A percentile compares a stretch with the other conserved stretches of the same genome.
Evolutionary conservation across 257 asterid genomes (phyloP).

Genomic region (Eustoma russellianum): DNA sequence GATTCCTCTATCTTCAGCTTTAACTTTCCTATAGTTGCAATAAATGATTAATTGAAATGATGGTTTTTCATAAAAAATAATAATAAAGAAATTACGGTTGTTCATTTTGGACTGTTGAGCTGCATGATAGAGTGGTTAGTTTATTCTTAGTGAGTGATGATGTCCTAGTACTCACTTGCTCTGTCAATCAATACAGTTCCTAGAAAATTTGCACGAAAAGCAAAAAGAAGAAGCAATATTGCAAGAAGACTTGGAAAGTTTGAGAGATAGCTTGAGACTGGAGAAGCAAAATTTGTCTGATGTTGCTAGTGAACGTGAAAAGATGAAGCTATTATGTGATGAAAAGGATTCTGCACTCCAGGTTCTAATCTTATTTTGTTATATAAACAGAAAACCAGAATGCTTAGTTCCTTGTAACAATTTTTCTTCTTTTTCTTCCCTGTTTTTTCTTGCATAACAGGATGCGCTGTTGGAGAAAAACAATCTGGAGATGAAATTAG

Average conservation of each 20-base stretch:
- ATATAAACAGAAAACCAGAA: not conserved
- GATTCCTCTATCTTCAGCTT: no score
- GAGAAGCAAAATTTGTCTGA: conserved; percentile 63
- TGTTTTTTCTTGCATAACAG: conserved; percentile 33
- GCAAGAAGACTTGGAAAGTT: conserved; percentile 57
- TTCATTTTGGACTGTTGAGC: no score
- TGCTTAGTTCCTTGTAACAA: conserved; percentile 20
- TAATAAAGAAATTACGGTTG: no score
- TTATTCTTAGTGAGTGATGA: not conserved
- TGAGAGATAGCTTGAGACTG: conserved; percentile 47
- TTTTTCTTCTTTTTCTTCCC: conserved; percentile 13
- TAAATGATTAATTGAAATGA: no score
- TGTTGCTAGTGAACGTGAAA: conserved; percentile 56
- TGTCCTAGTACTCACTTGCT: not conserved
- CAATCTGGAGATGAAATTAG: conserved; percentile 50
- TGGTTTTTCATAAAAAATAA: no score
- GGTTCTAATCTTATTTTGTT: conserved; percentile 31
- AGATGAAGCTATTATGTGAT: conserved; percentile 45
- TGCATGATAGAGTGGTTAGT: not conserved
- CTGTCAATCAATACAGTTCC: conserved; percentile 52
- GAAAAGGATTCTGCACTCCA: conserved; percentile 76
- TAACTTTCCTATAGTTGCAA: no score
- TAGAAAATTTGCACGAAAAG: conserved; percentile 63
- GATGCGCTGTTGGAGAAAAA: conserved; percentile 48
- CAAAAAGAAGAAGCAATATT: conserved; percentile 48